Evolutionary conservation across 139 green algal genomes (phyloP).

Genomic region (Microglena sp.): DNA sequence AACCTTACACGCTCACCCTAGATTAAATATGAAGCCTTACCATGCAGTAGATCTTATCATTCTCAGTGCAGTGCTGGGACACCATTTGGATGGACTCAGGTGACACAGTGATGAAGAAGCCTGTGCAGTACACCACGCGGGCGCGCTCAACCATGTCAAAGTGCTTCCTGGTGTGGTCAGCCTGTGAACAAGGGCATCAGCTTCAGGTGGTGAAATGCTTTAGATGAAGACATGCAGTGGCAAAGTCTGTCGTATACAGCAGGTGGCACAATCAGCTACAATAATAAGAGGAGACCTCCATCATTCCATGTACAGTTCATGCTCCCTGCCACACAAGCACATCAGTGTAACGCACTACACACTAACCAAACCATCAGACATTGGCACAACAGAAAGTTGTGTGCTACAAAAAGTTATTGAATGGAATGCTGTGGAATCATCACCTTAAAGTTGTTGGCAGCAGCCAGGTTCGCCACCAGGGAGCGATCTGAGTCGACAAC

Average conservation of each 20-base stretch:
- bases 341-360: not conserved
- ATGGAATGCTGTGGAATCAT: too few relatives aligned
- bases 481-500: conserved; percentile 84
- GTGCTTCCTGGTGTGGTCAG: conserved; percentile 67
- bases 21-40: too few relatives aligned
- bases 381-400: not conserved
- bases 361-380: not conserved
- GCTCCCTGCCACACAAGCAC: too few relatives aligned
- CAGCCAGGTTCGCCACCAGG: conserved; percentile 91
- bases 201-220: not conserved
- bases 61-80: conserved; percentile 71
- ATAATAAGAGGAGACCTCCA: too few relatives aligned
- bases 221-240: too few relatives aligned
- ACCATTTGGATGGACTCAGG: conserved; percentile 76
- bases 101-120: conserved; percentile 97
- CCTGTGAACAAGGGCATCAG: conserved; percentile 23
- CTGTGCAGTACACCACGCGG: conserved; percentile 82
- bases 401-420: too few relatives aligned
- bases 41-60: conserved; percentile 81
- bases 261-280: too few relatives aligned
- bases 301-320: too few relatives aligned
- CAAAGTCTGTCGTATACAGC: too few relatives aligned
- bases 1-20: too few relatives aligned
- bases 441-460: conserved; percentile 99
- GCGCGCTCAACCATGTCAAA: conserved; percentile 77